A percentile compares a stretch with the other conserved stretches of the same genome.
These are phyloP conservation scores for Areca catechu DNA, from an alignment of 176 grass and related monocot genomes.

Conservation along the genomic window DNA sequence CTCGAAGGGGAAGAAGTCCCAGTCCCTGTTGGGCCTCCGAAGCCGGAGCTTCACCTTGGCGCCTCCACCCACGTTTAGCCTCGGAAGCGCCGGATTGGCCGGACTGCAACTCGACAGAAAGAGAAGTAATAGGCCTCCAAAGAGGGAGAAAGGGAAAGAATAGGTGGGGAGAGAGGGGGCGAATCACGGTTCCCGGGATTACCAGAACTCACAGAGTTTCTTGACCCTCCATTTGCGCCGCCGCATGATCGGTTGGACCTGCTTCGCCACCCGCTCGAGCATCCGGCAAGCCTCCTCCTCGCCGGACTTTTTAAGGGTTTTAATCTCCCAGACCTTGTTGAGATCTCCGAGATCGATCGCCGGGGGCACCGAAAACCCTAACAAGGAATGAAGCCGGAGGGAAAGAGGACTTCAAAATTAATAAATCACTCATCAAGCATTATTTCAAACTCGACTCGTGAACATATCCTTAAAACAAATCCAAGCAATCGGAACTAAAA, in stretches of 20 bases:
- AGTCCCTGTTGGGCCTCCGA: constrained; percentile 48
- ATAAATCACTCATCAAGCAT: no score
- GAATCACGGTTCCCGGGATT: background rate
- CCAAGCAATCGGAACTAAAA: no score
- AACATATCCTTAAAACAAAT: no score
- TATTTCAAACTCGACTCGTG: no score
- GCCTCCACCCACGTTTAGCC: constrained; percentile 57
- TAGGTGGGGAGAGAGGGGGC: constrained; percentile 7
- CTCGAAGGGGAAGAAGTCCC: constrained; percentile 80
- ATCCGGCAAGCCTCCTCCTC: constrained; percentile 47
- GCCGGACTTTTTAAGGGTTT: constrained; percentile 50
- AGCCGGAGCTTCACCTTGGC: constrained; percentile 87
- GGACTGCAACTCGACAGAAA: constrained; percentile 30
- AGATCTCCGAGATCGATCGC: constrained; percentile 69
- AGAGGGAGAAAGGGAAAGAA: background rate
- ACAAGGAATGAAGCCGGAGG: no score
- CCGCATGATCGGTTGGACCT: constrained; percentile 96
- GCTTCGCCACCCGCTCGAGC: constrained; percentile 74
- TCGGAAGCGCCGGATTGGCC: constrained; percentile 63
- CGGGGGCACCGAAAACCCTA: constrained; percentile 1
- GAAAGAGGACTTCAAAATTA: background rate
- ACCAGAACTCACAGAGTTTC: constrained; percentile 91
- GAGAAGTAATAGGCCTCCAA: background rate
- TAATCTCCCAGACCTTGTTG: constrained; percentile 90
- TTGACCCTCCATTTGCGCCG: constrained; percentile 93